Evolutionary conservation across 2,329 filamentous ascomycete genomes (phyloP).

Genomic region (Claviceps sp.): DNA sequence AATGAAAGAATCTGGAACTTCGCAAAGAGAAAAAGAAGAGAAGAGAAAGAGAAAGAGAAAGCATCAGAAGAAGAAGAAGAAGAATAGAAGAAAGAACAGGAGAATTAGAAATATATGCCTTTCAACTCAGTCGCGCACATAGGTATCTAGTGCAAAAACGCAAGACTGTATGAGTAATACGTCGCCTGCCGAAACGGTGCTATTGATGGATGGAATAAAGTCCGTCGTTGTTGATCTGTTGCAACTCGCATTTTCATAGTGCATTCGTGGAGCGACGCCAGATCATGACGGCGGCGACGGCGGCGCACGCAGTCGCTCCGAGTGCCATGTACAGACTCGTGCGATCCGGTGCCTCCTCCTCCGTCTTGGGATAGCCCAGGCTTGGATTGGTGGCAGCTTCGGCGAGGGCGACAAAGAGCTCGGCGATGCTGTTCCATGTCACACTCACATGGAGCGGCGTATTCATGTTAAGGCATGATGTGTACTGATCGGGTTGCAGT

Average conservation of each 20-base stretch:
- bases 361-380: conserved; percentile 75
- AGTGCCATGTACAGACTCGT: conserved; percentile 77
- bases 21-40: not conserved
- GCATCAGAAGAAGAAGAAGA: not conserved
- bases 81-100: not conserved
- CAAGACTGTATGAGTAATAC: conserved; percentile 3
- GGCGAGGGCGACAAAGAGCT: conserved; percentile 83
- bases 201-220: not conserved
- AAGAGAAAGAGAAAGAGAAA: not conserved
- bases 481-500: conserved; percentile 85
- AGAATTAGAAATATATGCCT: not conserved
- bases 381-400: conserved; percentile 86
- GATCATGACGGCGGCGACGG: conserved; percentile 50
- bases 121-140: not conserved
- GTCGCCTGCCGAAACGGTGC: not conserved
- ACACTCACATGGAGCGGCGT: conserved; percentile 89
- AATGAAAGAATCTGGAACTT: not conserved
- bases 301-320: conserved; percentile 55
- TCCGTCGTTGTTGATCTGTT: not conserved
- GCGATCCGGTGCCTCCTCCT: conserved; percentile 73
- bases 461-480: conserved; percentile 71
- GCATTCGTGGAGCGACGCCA: conserved; percentile 45
- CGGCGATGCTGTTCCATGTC: conserved; percentile 85
- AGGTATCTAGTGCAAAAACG: not conserved
- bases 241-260: conserved; percentile 10